phyloP scores from a whole-genome alignment of 2,329 filamentous ascomycete genomes.

The Fusarium dimerum region DNA sequence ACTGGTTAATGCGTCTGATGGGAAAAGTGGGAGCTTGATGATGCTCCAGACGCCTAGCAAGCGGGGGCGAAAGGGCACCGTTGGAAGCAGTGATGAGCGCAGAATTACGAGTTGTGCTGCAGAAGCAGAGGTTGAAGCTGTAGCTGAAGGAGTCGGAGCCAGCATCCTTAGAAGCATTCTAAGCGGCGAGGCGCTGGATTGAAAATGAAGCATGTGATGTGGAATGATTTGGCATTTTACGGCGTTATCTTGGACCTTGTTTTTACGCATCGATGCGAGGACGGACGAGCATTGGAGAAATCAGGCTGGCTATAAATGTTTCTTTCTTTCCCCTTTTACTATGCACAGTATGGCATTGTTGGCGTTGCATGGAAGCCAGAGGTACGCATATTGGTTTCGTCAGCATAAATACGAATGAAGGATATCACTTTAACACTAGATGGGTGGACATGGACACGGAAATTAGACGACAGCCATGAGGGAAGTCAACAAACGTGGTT shows the following conservation, averaged over 20 bases:
- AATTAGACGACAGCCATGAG: no score
- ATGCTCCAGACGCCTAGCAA: slow-evolving; percentile 70
- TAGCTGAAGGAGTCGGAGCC: slow-evolving; percentile 63
- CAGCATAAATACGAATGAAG: slow-evolving; percentile 7
- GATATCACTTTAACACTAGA: slow-evolving; percentile 17
- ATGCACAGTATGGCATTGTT: slow-evolving; percentile 15
- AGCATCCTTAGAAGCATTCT: slow-evolving; percentile 65
- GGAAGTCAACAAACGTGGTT: no score
- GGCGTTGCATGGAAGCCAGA: slow-evolving; percentile 7
- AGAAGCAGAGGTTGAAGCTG: slow-evolving; percentile 75
- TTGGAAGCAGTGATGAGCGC: slow-evolving; percentile 67
- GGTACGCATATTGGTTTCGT: slow-evolving; percentile 5
- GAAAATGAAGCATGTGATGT: slow-evolving; percentile 11
- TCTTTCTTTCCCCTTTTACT: slow-evolving; percentile 6
- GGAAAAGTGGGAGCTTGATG: slow-evolving; percentile 67
- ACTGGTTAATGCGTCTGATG: slow-evolving; percentile 71
- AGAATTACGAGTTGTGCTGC: slow-evolving; percentile 76
- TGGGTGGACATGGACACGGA: background rate
- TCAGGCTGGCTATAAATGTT: background rate
- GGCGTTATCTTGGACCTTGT: slow-evolving; percentile 17
- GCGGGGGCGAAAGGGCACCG: slow-evolving; percentile 59
- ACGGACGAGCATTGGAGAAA: background rate
- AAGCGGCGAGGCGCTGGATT: slow-evolving; percentile 61
- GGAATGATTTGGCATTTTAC: slow-evolving; percentile 21
- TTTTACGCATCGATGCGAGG: background rate